These are phyloP conservation scores for Sphaerulina populicola DNA, from an alignment of 2,329 filamentous ascomycete species.

Conservation along the genomic window DNA sequence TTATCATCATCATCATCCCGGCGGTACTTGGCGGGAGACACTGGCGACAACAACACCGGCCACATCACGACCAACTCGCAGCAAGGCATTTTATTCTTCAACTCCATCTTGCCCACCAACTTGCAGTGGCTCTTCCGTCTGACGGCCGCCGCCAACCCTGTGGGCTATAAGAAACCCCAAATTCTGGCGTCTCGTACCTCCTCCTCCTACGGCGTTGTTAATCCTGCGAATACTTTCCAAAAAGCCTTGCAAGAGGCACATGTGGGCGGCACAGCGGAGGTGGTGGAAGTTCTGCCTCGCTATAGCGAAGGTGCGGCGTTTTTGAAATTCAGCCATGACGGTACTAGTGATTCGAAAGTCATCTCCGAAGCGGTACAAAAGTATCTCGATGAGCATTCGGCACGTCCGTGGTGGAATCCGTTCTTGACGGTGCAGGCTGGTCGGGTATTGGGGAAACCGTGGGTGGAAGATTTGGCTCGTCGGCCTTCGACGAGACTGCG, in stretches of 20 bases:
- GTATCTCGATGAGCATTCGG: slow-evolving; percentile 58
- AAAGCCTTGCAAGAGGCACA: slow-evolving; percentile 30
- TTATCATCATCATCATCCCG: not conserved
- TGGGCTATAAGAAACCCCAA: slow-evolving; percentile 9
- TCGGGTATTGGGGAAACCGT: slow-evolving; percentile 74
- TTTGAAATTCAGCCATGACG: slow-evolving; percentile 66
- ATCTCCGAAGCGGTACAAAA: slow-evolving; percentile 55
- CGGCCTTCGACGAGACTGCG: slow-evolving; percentile 67
- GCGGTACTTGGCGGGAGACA: slow-evolving; percentile 16
- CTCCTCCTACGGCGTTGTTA: slow-evolving; percentile 39
- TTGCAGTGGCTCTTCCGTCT: slow-evolving; percentile 55
- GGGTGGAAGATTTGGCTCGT: slow-evolving; percentile 86
- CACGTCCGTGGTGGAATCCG: slow-evolving; percentile 86
- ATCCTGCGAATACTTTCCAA: slow-evolving; percentile 49
- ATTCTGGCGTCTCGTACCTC: slow-evolving; percentile 14
- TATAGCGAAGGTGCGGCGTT: slow-evolving; percentile 90
- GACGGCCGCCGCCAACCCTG: slow-evolving; percentile 40
- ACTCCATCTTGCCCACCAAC: slow-evolving; percentile 79
- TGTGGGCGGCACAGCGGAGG: slow-evolving; percentile 44
- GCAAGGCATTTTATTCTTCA: slow-evolving; percentile 81
- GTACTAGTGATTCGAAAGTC: slow-evolving; percentile 41
- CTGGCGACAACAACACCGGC: slow-evolving; percentile 55
- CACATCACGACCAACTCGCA: slow-evolving; percentile 70
- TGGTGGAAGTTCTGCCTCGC: slow-evolving; percentile 74
- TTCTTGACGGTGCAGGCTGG: slow-evolving; percentile 62